Evolutionary conservation across 2,329 filamentous ascomycete genomes (phyloP), one percentile per base, ranked within the genome.

Genomic region (Ascocoryne sarcoides): DNA sequence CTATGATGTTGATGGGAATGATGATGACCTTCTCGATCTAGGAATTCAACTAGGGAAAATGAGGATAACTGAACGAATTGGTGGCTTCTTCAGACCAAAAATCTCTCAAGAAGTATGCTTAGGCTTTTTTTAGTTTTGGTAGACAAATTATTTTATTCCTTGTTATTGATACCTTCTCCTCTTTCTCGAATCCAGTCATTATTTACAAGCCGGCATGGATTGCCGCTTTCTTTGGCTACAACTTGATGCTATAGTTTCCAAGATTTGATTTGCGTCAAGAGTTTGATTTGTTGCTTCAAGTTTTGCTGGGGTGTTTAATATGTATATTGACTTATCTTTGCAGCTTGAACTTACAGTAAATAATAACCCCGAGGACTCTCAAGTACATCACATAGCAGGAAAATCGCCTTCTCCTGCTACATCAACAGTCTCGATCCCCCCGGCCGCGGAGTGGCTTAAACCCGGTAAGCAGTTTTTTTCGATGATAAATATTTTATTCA

Each of bases 31-130:
- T 33, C 72, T 83, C 49, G 84, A 88, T 59, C 64, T 88, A 18
- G 84, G 83, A 2, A 74, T 87, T 43, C 72, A 73, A 48, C 69
- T 88, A 45, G 83, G 83, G 1, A 82, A 75, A 57, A 74, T 87
- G 70, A 74, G 75, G 43, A 76, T 88, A 44, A 85, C 80, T 2
- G 83, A 88, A 54, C 70, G 82, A 28, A 76, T 88, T 47, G 84
- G 84, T 12, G 82, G 82, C 1, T 73, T 84, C 49, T 79, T 83
- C 32, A 68, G 82, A 33, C 82, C 83, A 2, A 76, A 78, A 50
- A 70, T 88, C 42, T 71, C 75, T 3, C 78, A 86, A 64, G 50
- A 65, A 44, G 40, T 44, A 39, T 42, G 41, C 45, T n/a, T 41
- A 17, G 5, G 7, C 17, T 19, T 42, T 46, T 36, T 26, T 32